These are phyloP conservation scores for Stylonectria norvegica DNA, from an alignment of 2,329 filamentous ascomycete species.

Conservation along the genomic window DNA sequence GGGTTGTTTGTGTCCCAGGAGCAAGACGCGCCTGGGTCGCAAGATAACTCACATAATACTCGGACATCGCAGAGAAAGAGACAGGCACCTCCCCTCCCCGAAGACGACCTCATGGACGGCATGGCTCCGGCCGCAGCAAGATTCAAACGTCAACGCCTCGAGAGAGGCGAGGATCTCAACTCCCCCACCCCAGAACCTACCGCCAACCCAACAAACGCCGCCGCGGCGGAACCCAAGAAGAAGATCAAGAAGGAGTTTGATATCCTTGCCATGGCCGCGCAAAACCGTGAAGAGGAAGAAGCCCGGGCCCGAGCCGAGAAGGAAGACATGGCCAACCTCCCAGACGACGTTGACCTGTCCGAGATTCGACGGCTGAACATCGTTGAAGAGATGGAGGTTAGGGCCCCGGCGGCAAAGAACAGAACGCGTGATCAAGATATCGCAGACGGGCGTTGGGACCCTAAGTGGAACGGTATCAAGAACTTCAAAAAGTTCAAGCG, in stretches of 20 bases:
- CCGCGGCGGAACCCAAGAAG: conserved; percentile 37
- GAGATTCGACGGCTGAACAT: conserved; percentile 71
- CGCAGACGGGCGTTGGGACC: conserved; percentile 68
- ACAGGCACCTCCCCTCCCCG: conserved; percentile 37
- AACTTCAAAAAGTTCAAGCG: conserved; percentile 90
- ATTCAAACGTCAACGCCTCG: conserved; percentile 73
- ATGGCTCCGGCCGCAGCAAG: conserved; percentile 74
- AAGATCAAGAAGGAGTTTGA: conserved; percentile 61
- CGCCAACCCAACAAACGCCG: conserved; percentile 12
- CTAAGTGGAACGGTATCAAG: conserved; percentile 87
- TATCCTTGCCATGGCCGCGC: conserved; percentile 63
- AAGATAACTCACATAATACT: conserved; percentile 17
- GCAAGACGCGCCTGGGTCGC: conserved; percentile 20
- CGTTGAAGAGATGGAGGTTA: conserved; percentile 72
- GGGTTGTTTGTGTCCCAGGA: conserved; percentile 58
- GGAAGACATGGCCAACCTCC: conserved; percentile 49
- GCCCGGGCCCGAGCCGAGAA: conserved; percentile 55
- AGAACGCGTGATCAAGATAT: conserved; percentile 47
- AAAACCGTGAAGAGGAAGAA: conserved; percentile 62
- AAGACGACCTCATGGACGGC: conserved; percentile 62
- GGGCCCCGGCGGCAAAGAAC: conserved; percentile 28
- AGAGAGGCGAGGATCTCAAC: conserved; percentile 49
- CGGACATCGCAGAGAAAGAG: conserved; percentile 44
- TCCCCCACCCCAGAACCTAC: conserved; percentile 27
- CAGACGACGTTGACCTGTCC: conserved; percentile 65